These are phyloP conservation scores for Dalbergia cochinchinensis DNA, from an alignment of 306 rosid species.

Conservation along the genomic window DNA sequence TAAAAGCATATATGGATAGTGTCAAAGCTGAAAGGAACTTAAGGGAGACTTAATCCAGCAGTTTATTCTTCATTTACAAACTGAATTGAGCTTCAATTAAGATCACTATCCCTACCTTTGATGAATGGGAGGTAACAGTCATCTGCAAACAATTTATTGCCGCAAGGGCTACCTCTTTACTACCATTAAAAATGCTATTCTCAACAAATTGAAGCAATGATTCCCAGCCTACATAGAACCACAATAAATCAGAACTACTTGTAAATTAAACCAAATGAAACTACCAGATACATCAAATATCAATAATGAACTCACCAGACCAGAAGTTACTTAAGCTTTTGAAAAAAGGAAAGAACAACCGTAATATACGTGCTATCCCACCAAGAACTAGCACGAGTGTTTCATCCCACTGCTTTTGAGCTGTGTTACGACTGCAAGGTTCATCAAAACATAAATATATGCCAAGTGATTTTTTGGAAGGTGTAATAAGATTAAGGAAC, in stretches of 20 bases:
- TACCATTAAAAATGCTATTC: slow-evolving; percentile 80
- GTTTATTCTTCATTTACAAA: slow-evolving; percentile 40
- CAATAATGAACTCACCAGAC: slow-evolving; percentile 73
- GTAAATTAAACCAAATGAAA: slow-evolving; percentile 40
- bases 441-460: slow-evolving; percentile 42
- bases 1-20: slow-evolving; percentile 33
- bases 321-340: slow-evolving; percentile 79
- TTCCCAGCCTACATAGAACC: slow-evolving; percentile 86
- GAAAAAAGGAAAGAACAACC: slow-evolving; percentile 89
- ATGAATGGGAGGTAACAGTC: slow-evolving; percentile 84
- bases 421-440: slow-evolving; percentile 93
- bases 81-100: slow-evolving; percentile 29
- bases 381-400: slow-evolving; percentile 92
- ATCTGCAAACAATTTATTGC: slow-evolving; percentile 93
- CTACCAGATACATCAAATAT: slow-evolving; percentile 41
- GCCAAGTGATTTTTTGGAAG: slow-evolving; percentile 15
- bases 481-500: slow-evolving; percentile 26
- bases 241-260: slow-evolving; percentile 38
- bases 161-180: slow-evolving; percentile 97
- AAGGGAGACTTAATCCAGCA: slow-evolving; percentile 26
- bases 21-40: slow-evolving; percentile 11
- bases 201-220: slow-evolving; percentile 85
- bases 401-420: slow-evolving; percentile 99
- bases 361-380: slow-evolving; percentile 89
- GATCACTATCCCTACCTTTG: slow-evolving; percentile 65